Percentiles rank a stretch among this genome's conserved stretches.
These are phyloP conservation scores for Gossypium mustelinum DNA, from an alignment of 345 rosid species.

Conservation along the genomic window DNA sequence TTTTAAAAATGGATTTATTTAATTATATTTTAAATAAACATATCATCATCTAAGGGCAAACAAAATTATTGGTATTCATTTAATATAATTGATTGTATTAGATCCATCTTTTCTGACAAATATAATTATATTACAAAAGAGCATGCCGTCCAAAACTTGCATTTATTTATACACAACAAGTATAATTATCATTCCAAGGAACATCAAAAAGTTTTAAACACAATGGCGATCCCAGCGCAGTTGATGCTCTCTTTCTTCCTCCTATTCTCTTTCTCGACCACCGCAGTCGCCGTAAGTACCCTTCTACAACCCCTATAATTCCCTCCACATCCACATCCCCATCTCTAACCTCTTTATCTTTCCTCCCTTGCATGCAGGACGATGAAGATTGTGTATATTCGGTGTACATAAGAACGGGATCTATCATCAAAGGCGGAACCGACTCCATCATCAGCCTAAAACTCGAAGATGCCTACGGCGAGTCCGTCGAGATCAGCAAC, in stretches of 20 bases:
- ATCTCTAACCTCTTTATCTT: neutral
- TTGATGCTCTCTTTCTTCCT: slow-evolving; percentile 18
- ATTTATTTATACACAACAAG: neutral
- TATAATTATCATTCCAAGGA: neutral
- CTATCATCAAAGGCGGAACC: slow-evolving; percentile 73
- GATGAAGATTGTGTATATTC: slow-evolving; percentile 70
- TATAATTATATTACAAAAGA: neutral
- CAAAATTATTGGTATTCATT: too few species aligned
- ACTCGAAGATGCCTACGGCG: slow-evolving; percentile 48
- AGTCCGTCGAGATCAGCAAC: slow-evolving; percentile 35
- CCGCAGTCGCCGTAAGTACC: slow-evolving; percentile 24
- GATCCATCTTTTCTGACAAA: neutral
- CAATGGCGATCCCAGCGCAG: slow-evolving; percentile 12
- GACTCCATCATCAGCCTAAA: slow-evolving; percentile 59
- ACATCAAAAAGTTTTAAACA: neutral
- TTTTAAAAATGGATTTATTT: too few species aligned
- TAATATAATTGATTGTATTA: neutral
- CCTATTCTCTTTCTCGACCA: slow-evolving; percentile 20
- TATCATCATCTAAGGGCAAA: too few species aligned
- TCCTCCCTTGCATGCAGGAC: slow-evolving; percentile 27
- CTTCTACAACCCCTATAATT: neutral
- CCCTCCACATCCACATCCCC: neutral
- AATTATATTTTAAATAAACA: too few species aligned
- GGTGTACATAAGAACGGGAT: slow-evolving; percentile 65
- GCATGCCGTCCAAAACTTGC: neutral